These are phyloP conservation scores for Xylariaceae sp. DNA, from an alignment of 2,329 filamentous ascomycete species.

Conservation along the genomic window DNA sequence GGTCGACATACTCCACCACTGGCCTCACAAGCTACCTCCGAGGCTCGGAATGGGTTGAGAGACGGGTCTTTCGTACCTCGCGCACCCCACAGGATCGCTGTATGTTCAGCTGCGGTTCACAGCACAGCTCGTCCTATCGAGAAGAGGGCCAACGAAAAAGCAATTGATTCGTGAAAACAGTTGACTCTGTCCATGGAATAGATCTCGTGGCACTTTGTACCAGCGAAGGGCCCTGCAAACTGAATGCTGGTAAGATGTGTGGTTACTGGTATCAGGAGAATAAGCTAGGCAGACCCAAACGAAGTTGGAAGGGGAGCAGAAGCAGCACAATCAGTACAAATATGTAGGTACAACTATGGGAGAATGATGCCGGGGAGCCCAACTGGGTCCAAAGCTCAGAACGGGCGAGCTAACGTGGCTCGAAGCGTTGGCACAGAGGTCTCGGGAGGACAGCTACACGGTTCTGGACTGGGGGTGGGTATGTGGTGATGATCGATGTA, in stretches of 20 bases:
- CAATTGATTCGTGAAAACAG: conserved; percentile 22
- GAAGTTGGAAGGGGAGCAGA: conserved; percentile 1
- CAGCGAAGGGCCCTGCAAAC: conserved; percentile 7
- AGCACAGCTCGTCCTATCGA: conserved; percentile 27
- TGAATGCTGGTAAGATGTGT: neutral
- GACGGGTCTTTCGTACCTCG: neutral
- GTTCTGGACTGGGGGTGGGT: neutral
- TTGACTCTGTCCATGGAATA: conserved; percentile 31
- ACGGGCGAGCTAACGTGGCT: conserved; percentile 5
- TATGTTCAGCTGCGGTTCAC: conserved; percentile 14
- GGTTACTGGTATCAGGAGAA: conserved; percentile 4
- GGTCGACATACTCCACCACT: conserved; percentile 24
- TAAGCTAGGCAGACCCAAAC: too few species aligned
- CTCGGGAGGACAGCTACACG: neutral
- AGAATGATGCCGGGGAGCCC: conserved; percentile 10
- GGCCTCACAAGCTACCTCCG: conserved; percentile 2
- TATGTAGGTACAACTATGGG: conserved; percentile 7
- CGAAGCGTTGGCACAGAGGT: conserved; percentile 11
- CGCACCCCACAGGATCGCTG: neutral
- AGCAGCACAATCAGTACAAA: conserved; percentile 3
- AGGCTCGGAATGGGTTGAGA: neutral
- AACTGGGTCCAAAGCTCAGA: conserved; percentile 9
- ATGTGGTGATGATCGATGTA: neutral
- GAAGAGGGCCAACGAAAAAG: conserved; percentile 25
- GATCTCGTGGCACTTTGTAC: conserved; percentile 20